Conservation (phyloP, 352 stramenopile species). For the Pythium oligandrum region DNA sequence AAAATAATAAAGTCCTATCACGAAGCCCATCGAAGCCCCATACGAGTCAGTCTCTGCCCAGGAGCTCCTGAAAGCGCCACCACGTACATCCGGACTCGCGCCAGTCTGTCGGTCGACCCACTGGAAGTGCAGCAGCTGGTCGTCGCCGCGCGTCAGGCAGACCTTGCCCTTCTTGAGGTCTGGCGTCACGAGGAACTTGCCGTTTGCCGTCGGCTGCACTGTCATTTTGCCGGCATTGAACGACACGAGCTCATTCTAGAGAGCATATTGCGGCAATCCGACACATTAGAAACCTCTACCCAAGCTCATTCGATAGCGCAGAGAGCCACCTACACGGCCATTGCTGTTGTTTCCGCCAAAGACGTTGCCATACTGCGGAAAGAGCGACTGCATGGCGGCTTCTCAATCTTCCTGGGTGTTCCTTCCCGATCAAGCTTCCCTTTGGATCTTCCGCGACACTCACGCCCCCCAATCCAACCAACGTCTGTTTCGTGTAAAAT, state of each 20-base stretch:
- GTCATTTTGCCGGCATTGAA: slow-evolving; percentile 92
- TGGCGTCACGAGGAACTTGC: slow-evolving; percentile 86
- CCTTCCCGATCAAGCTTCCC: slow-evolving; percentile 10
- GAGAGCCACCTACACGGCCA: slow-evolving; percentile 36
- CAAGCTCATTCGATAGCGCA: neutral
- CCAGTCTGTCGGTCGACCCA: slow-evolving; percentile 89
- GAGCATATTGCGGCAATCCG: neutral
- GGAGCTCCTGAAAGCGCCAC: neutral
- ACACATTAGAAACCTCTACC: neutral
- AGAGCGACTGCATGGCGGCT: slow-evolving; percentile 39
- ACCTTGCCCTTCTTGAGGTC: slow-evolving; percentile 90
- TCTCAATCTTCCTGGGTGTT: slow-evolving; percentile 11
- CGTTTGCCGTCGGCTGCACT: slow-evolving; percentile 57
- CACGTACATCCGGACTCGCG: slow-evolving; percentile 58
- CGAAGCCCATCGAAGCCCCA: neutral
- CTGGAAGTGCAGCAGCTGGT: slow-evolving; percentile 91
- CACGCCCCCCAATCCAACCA: no score
- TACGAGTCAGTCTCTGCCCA: slow-evolving; percentile 1
- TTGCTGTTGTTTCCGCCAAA: slow-evolving; percentile 56
- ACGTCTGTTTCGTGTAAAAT: no score
- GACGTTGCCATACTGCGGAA: slow-evolving; percentile 71
- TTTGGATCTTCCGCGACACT: slow-evolving; percentile 9
- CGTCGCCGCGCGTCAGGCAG: slow-evolving; percentile 79
- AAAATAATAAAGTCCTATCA: slow-evolving; percentile 89
- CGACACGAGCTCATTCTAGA: slow-evolving; percentile 79